Evolutionary conservation across 495 filamentous ascomycete genomes (phyloP).

Genomic region (Lasiosphaeriaceae sp.): DNA sequence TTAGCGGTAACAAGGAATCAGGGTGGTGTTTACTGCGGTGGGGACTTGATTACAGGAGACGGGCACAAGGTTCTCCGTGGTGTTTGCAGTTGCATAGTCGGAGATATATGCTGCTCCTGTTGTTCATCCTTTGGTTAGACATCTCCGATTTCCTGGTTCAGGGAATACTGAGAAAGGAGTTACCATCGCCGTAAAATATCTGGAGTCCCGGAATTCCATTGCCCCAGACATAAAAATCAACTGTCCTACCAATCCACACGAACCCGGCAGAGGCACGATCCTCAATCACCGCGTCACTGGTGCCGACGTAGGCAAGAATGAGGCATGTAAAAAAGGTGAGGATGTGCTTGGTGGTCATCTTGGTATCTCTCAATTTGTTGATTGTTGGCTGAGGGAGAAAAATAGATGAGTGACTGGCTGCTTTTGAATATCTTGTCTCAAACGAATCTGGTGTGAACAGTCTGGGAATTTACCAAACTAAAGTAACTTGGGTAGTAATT

Average conservation of each 20-base stretch:
- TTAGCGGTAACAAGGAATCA: neutral
- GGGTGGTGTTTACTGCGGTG: too few relatives aligned
- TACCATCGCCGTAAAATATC: slow-evolving; percentile 3
- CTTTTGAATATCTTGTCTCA: too few relatives aligned
- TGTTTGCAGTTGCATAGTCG: slow-evolving; percentile 3
- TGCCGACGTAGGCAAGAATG: neutral
- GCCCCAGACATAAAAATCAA: slow-evolving; percentile 5
- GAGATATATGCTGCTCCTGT: neutral
- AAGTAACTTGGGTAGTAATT: too few relatives aligned
- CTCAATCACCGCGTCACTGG: neutral
- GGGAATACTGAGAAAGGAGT: neutral
- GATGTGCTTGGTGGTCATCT: neutral
- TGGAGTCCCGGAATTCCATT: slow-evolving; percentile 4
- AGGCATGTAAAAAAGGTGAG: neutral
- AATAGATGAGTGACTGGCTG: too few relatives aligned
- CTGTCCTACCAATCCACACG: neutral
- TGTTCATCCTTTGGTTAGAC: too few relatives aligned
- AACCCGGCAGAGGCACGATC: neutral
- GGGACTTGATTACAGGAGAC: neutral
- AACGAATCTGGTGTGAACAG: too few relatives aligned
- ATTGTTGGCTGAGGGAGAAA: too few relatives aligned
- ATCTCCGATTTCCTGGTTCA: neutral
- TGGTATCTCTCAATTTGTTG: neutral
- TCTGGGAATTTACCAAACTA: too few relatives aligned
- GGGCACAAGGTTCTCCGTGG: neutral